A percentile compares a stretch with the other conserved stretches of the same genome.
Conservation (phyloP, 106 monocot species). For the Ottelia alismoides region DNA sequence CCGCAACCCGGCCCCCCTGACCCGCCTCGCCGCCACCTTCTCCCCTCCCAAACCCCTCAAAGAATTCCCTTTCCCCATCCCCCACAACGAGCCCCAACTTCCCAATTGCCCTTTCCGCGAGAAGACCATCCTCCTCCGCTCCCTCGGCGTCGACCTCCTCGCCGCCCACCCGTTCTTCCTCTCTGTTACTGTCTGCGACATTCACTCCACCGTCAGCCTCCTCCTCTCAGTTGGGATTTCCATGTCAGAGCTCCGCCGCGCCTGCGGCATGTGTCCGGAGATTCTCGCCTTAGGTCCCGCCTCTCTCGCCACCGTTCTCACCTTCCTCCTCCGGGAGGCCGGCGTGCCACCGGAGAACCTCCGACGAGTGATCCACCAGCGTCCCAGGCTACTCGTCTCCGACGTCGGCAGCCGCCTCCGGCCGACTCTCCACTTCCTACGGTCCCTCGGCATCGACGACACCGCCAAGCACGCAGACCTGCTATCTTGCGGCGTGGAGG, state of each 20-base stretch:
- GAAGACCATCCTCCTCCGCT: constrained; percentile 53
- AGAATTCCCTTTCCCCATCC: too few species aligned
- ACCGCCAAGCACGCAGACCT: constrained; percentile 24
- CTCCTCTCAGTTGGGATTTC: constrained; percentile 39
- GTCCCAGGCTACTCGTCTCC: constrained; percentile 19
- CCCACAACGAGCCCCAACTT: too few species aligned
- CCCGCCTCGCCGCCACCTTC: too few species aligned
- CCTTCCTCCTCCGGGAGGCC: constrained; percentile 17
- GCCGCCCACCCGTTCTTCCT: constrained; percentile 31
- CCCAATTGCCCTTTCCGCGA: constrained; percentile 36
- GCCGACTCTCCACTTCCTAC: constrained; percentile 78
- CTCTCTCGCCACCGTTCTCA: constrained; percentile 20
- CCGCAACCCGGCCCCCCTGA: too few species aligned
- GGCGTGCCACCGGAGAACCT: constrained; percentile 21
- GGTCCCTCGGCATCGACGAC: constrained; percentile 38
- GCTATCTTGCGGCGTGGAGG: constrained; percentile 68
- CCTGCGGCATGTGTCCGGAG: constrained; percentile 63
- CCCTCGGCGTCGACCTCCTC: constrained; percentile 49
- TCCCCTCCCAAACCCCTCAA: too few species aligned
- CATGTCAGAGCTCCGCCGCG: constrained; percentile 44
- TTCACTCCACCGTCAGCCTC: constrained; percentile 36
- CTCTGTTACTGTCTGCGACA: constrained; percentile 23
- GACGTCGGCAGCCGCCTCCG: constrained; percentile 25
- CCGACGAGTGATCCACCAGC: constrained; percentile 14
- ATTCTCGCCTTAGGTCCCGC: constrained; percentile 7